Conservation (phyloP, 306 rosid genomes). For the Ormosia semicastrata region DNA sequence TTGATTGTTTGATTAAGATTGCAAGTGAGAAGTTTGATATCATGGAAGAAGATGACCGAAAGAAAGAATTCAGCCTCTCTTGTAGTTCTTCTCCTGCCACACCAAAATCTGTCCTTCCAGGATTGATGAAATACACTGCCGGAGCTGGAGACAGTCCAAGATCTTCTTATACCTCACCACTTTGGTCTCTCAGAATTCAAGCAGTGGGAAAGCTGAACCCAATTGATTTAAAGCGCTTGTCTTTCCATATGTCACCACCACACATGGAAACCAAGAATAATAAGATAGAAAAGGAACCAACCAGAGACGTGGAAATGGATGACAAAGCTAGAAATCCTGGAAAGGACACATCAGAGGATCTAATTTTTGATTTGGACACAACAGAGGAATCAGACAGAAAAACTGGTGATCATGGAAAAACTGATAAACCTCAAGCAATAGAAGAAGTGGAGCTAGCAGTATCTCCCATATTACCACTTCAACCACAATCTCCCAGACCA, state of each 20-base stretch:
- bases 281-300: slow-evolving; percentile 28
- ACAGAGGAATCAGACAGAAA: slow-evolving; percentile 15
- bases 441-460: neutral
- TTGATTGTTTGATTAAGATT: slow-evolving; percentile 48
- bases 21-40: slow-evolving; percentile 48
- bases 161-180: slow-evolving; percentile 36
- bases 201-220: slow-evolving; percentile 65
- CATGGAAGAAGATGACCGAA: slow-evolving; percentile 51
- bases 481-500: neutral
- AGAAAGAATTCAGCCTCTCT: slow-evolving; percentile 32
- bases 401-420: neutral
- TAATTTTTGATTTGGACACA: slow-evolving; percentile 26
- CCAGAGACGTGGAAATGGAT: slow-evolving; percentile 17
- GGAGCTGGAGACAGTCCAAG: slow-evolving; percentile 31
- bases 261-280: neutral
- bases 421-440: neutral
- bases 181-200: slow-evolving; percentile 64
- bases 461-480: neutral
- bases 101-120: slow-evolving; percentile 64
- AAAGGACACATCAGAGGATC: slow-evolving; percentile 10
- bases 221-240: slow-evolving; percentile 53
- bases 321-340: neutral
- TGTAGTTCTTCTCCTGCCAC: slow-evolving; percentile 51
- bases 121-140: neutral
- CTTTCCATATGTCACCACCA: slow-evolving; percentile 37